These are phyloP conservation scores for Cyclotella atomus DNA, from an alignment of 108 stramenopile species.

Conservation along the genomic window DNA sequence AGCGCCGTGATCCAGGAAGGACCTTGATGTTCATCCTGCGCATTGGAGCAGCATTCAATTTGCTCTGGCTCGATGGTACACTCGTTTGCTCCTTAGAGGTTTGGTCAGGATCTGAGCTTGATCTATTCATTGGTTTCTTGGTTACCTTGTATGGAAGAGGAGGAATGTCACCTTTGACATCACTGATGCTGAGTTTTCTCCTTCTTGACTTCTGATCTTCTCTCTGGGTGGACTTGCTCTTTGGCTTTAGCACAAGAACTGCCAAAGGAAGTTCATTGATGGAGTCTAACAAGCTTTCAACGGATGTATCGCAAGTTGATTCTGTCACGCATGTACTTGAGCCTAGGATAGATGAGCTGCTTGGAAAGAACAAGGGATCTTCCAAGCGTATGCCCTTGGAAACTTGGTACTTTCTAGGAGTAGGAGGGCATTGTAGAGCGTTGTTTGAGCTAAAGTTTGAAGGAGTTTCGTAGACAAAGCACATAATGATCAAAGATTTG, in stretches of 20 bases:
- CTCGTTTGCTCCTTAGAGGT: too few relatives aligned
- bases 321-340: not conserved
- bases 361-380: slow-evolving; percentile 17
- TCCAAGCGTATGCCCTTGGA: not conserved
- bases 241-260: not conserved
- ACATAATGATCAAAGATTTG: too few relatives aligned
- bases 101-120: not conserved
- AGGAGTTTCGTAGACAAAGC: slow-evolving; percentile 6
- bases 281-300: not conserved
- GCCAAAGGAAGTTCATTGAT: not conserved
- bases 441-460: not conserved
- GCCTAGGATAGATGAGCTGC: slow-evolving; percentile 8
- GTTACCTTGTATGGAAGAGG: not conserved
- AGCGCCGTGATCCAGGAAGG: not conserved
- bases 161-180: not conserved
- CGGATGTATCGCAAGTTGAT: slow-evolving; percentile 2
- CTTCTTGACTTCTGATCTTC: not conserved
- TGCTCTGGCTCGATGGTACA: not conserved
- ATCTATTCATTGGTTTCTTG: not conserved
- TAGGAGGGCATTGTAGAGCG: not conserved
- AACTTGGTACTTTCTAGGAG: slow-evolving; percentile 1
- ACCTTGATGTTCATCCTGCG: not conserved
- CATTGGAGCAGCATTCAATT: not conserved
- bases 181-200: not conserved
- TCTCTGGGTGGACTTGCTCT: not conserved